Evolutionary conservation across 1,284 basidiomycete genomes (phyloP), one percentile per base, ranked within the genome.

Genomic region (Boletus austroedulis): DNA sequence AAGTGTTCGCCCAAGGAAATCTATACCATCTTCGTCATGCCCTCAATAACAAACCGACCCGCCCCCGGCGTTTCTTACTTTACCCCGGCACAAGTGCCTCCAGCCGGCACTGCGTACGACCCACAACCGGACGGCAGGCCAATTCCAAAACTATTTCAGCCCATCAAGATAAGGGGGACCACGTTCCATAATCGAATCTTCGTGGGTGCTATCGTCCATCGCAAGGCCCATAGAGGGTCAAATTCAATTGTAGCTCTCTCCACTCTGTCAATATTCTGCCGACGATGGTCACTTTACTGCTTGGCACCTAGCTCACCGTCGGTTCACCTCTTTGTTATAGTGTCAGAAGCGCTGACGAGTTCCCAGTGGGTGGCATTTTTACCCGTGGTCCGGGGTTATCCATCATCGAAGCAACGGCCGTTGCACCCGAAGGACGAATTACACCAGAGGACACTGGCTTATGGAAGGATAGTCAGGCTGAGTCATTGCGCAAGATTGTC

Each of bases 391-490:
- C 80, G 11, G 82, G 82, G 0, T 71, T 81, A 8, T 79, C 84
- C 53, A 77, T 83, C 59, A 70, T 87, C 14, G 86, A 89, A 72
- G 83, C 83, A 5, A 83, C 84, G 0, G 80, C 82, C 1, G 82
- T 92, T 2, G 64, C 80, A 0, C 81, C 89, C 0, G 84, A 91
- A 65, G 80, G 82, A 8, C 76, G 81, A 10, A 80, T 80, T 60
- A 75, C 78, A 0, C 78, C 81, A 14, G 69, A 82, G 54, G 80
- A 82, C 53, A 47, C 70, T 21, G 92, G 91, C 1, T 76, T 95
- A 55, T 95, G 91, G 90, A 77, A 80, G 8, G 90, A 92, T 67
- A 80, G 79, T 3, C 93, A 95, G 52, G 84, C 89, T 47, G 79
- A 77, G 5, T 80, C 85, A 0, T 78, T 91, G 55, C 82, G 85